Evolutionary conservation across 2,329 filamentous ascomycete genomes (phyloP).

Genomic region (Sporothrix globosa): DNA sequence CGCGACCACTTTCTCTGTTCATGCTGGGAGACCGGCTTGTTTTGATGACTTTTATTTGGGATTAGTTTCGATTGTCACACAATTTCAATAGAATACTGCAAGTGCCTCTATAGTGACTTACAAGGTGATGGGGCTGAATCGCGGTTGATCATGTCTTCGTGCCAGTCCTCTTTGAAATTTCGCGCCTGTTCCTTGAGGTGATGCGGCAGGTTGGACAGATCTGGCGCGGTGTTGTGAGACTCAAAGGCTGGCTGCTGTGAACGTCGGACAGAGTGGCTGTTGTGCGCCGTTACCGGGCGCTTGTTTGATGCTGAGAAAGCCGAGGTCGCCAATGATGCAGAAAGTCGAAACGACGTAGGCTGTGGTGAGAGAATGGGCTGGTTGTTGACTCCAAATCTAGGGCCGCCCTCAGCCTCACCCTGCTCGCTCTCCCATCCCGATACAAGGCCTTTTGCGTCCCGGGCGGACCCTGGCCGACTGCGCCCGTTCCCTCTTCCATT

Average conservation of each 20-base stretch:
- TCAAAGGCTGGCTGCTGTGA: neutral
- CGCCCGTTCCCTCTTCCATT: neutral
- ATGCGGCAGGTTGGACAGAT: constrained; percentile 27
- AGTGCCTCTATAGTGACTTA: constrained; percentile 35
- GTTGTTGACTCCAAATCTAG: constrained; percentile 23
- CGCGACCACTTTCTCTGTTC: constrained; percentile 23
- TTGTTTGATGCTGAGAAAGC: constrained; percentile 23
- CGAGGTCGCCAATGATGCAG: constrained; percentile 27
- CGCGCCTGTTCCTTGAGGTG: constrained; percentile 27
- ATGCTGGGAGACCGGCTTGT: constrained; percentile 30
- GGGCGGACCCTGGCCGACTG: constrained; percentile 4
- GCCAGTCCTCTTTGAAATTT: constrained; percentile 29
- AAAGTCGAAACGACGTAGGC: constrained; percentile 35
- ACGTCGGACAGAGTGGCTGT: constrained; percentile 15
- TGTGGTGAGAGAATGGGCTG: constrained; percentile 32
- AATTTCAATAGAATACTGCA: neutral
- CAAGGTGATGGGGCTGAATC: constrained; percentile 38
- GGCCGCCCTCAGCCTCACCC: neutral
- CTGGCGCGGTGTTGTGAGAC: constrained; percentile 22
- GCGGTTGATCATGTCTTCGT: constrained; percentile 19
- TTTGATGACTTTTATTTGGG: constrained; percentile 29
- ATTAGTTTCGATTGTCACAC: neutral
- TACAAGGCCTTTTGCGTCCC: neutral
- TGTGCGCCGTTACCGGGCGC: constrained; percentile 27
- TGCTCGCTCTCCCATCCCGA: neutral